Conservation (phyloP, 305 asterid genomes). For the Galium porrigens region DNA sequence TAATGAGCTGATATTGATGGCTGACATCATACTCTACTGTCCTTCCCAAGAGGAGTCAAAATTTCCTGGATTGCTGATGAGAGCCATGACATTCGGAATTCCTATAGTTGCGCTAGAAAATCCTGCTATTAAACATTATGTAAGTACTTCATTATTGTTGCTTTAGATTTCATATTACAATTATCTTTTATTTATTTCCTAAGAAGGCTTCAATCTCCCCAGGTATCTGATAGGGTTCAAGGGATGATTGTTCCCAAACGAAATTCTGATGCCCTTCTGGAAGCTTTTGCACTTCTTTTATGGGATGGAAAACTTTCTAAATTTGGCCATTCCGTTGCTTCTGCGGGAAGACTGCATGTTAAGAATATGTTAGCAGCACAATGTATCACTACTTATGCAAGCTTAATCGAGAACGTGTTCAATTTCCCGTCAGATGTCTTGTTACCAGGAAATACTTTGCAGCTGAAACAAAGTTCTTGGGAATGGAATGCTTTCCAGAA, state of each 20-base stretch:
- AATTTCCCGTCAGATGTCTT: conserved; percentile 77
- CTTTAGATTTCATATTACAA: not conserved
- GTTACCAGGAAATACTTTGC: conserved; percentile 49
- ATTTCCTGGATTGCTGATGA: conserved; percentile 64
- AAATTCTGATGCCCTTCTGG: conserved; percentile 44
- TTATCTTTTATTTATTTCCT: conserved; percentile 12
- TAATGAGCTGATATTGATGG: conserved; percentile 60
- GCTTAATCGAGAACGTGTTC: conserved; percentile 54
- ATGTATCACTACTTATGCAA: conserved; percentile 50
- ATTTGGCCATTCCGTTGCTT: conserved; percentile 54
- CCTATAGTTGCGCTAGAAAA: conserved; percentile 71
- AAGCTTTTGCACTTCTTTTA: conserved; percentile 54
- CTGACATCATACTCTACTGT: conserved; percentile 71
- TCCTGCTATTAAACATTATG: conserved; percentile 55
- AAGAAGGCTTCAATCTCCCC: conserved; percentile 13
- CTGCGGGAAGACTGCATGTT: conserved; percentile 60
- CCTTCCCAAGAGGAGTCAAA: conserved; percentile 85
- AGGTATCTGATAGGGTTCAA: conserved; percentile 80
- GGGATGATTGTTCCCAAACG: conserved; percentile 51
- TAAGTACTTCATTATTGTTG: conserved; percentile 22
- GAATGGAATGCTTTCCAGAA: conserved; percentile 53
- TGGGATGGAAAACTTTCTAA: conserved; percentile 49
- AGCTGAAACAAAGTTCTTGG: conserved; percentile 51
- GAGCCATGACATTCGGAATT: conserved; percentile 87
- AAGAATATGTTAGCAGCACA: conserved; percentile 75